Percentiles rank a stretch among this genome's conserved stretches.
These are phyloP conservation scores for Stephania cephalantha DNA, from an alignment of 164 flowering plant species.

Conservation along the genomic window DNA sequence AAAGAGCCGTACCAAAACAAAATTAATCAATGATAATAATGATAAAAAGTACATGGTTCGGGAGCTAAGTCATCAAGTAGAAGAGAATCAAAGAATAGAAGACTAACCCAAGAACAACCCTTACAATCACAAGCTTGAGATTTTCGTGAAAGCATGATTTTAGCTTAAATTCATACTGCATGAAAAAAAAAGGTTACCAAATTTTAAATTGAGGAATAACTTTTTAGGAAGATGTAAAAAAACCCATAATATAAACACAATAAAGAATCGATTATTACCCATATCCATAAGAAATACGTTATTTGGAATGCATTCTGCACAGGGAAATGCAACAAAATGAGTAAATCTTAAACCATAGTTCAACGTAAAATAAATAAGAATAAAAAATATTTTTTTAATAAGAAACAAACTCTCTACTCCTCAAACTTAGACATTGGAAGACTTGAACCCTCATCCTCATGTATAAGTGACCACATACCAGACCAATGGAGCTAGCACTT, in stretches of 20 bases:
- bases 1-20: too few relatives aligned
- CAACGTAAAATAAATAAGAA: background rate
- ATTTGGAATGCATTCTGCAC: slow-evolving; percentile 93
- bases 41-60: background rate
- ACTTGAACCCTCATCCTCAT: too few relatives aligned
- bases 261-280: slow-evolving; percentile 47
- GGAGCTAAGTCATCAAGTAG: background rate
- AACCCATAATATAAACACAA: background rate
- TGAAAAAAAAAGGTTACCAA: background rate
- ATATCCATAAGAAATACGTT: slow-evolving; percentile 87
- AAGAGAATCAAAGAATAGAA: slow-evolving; percentile 4
- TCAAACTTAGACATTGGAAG: too few relatives aligned
- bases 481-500: too few relatives aligned
- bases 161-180: slow-evolving; percentile 58
- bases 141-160: slow-evolving; percentile 50
- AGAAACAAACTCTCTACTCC: background rate
- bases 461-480: too few relatives aligned
- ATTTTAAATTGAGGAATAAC: background rate
- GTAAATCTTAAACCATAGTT: background rate
- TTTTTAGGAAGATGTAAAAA: background rate
- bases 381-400: too few relatives aligned
- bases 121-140: slow-evolving; percentile 30
- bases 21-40: too few relatives aligned
- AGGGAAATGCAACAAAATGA: background rate
- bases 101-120: slow-evolving; percentile 75